Base-by-base conservation (phyloP, 192 early-diverging fungal genomes). In the Umbelopsis sp. region DNA sequence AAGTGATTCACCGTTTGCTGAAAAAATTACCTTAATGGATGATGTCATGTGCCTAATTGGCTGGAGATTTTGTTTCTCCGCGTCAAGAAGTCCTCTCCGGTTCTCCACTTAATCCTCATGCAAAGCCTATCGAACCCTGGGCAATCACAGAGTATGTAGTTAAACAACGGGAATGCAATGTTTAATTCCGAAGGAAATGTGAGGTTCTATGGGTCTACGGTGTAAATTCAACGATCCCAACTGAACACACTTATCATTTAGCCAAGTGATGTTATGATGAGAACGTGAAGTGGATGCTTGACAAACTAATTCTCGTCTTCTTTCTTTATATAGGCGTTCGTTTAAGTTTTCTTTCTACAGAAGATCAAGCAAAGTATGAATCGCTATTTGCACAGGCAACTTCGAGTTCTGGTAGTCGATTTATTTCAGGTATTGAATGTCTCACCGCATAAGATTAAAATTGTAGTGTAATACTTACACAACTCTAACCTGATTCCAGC, bases 351-450 rank as follows among this genome's bases (percentile, higher is more conserved):
- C 78, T 83, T 24, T 75, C 73, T 34, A 44, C 73, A 16, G 38
- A 70, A 34, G 81, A 83, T 62, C 81, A 83, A 45, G 31, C 66
- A 3, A 80, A 73, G 50, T 83, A 78, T 53, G 81, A 83, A 51
- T 31, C 77, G n/a, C 62, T 81, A 0, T 83, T 78, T 73, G 25
- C 32, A 26, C 47, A 67, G 29, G 21, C 47, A 29, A 34, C 62
- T 22, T 71, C 59, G 26, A n/a, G 70, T 4, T 70, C 44, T 21
- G 76, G 79, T 16, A 51, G 70, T 24, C 72, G 69, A 56, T 65
- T 34, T 65, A 21, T 68, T 38, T 68, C 75, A 62, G 66, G 69
- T 69, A 59, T 22, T 51, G 21, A 71, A n/a, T 29, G 47, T 10
- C 25, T 26, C 26, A 3, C 0, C 29, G 7, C 9, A 17, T 36